Percentiles rank a stretch among this genome's conserved stretches.
These are phyloP conservation scores for Ilyonectria sp. DNA, from an alignment of 2,329 filamentous ascomycete species.

Conservation along the genomic window DNA sequence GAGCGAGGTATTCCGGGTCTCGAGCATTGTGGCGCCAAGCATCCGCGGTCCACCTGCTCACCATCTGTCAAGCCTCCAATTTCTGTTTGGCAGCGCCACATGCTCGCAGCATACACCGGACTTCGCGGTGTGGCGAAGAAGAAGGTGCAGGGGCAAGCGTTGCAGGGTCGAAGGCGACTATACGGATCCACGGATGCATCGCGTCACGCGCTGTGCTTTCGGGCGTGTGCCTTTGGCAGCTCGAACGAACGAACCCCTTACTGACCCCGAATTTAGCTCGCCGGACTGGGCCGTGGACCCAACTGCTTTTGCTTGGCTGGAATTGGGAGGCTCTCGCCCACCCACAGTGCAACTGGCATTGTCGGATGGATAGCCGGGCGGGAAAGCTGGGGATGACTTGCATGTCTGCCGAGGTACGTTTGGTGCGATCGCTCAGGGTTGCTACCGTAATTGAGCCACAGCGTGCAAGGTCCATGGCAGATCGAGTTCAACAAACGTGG, in stretches of 20 bases:
- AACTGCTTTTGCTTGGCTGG: slow-evolving; percentile 2
- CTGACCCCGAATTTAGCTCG: not conserved
- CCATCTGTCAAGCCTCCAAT: slow-evolving; percentile 1
- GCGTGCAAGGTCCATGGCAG: not conserved
- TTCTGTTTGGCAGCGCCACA: slow-evolving; percentile 27
- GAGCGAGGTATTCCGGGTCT: not conserved
- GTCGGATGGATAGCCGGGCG: not conserved
- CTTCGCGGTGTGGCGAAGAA: not conserved
- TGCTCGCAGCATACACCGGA: slow-evolving; percentile 12
- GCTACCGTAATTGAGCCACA: not conserved
- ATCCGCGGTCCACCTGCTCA: not conserved
- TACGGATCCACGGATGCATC: slow-evolving; percentile 10
- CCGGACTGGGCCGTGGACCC: not conserved
- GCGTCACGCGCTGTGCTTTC: slow-evolving; percentile 28
- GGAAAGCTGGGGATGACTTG: slow-evolving; percentile 2
- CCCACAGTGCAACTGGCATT: not conserved
- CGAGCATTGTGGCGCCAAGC: not conserved
- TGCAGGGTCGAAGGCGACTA: slow-evolving; percentile 22
- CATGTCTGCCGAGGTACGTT: not conserved
- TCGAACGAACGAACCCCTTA: not conserved
- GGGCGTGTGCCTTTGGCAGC: not conserved
- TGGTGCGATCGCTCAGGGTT: not conserved
- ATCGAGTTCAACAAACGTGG: not conserved
- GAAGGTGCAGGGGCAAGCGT: slow-evolving; percentile 6
- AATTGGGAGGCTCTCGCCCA: not conserved